A percentile compares a stretch with the other conserved stretches of the same genome.
Evolutionary conservation across 768 basidiomycete genomes (phyloP).

Genomic region (Russula sp.): DNA sequence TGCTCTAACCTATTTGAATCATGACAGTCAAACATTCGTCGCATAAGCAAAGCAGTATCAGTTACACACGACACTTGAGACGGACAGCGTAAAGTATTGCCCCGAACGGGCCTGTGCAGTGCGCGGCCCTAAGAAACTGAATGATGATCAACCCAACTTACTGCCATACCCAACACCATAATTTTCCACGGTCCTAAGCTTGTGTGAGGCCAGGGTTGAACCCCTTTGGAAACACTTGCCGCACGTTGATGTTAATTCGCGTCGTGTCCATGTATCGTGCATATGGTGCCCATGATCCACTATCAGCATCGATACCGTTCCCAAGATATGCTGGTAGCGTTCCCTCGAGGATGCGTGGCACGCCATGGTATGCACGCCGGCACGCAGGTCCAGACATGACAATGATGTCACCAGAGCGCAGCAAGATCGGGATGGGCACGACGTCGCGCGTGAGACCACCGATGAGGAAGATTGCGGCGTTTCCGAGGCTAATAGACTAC

Average conservation of each 20-base stretch:
- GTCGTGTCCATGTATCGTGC: slow-evolving; percentile 56
- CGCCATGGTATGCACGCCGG: slow-evolving; percentile 86
- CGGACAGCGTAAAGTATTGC: background rate
- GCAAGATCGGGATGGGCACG: slow-evolving; percentile 70
- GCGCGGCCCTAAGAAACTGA: background rate
- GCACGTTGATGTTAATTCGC: slow-evolving; percentile 86
- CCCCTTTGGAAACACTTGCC: slow-evolving; percentile 79
- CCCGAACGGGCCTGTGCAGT: background rate
- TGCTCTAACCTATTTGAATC: background rate
- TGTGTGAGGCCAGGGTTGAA: slow-evolving; percentile 35
- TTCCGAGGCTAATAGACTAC: slow-evolving; percentile 58
- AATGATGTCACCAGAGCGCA: slow-evolving; percentile 86
- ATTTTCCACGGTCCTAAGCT: background rate
- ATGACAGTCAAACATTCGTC: background rate
- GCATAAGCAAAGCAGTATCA: background rate
- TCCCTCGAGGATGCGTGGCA: slow-evolving; percentile 81
- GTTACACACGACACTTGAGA: background rate
- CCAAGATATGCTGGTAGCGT: slow-evolving; percentile 62
- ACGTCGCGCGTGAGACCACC: slow-evolving; percentile 74
- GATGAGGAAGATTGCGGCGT: slow-evolving; percentile 83
- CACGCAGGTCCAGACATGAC: slow-evolving; percentile 89
- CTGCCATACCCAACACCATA: background rate
- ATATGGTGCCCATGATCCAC: slow-evolving; percentile 51
- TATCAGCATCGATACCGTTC: slow-evolving; percentile 8
- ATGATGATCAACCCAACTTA: background rate